Evolutionary conservation across 1,284 basidiomycete genomes (phyloP).

Genomic region (Binderoboletus segoi): DNA sequence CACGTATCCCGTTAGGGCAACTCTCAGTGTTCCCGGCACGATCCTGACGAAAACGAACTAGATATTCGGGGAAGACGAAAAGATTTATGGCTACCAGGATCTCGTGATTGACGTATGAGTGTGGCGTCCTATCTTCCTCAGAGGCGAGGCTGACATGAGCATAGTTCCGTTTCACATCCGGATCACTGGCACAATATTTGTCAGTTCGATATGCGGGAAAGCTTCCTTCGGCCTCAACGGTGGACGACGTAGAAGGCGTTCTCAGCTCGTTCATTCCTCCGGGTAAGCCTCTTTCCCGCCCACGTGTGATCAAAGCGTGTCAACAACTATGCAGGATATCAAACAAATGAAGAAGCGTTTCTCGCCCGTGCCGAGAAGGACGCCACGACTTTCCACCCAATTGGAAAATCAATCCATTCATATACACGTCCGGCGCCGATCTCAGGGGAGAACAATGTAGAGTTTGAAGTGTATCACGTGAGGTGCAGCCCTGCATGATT

Average conservation of each 20-base stretch:
- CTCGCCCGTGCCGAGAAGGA: slow-evolving; percentile 71
- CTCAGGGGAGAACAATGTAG: slow-evolving; percentile 54
- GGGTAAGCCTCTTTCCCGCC: slow-evolving; percentile 43
- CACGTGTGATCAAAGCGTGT: neutral
- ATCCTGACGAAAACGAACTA: slow-evolving; percentile 29
- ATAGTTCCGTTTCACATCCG: slow-evolving; percentile 86
- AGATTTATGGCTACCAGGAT: slow-evolving; percentile 91
- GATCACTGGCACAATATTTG: slow-evolving; percentile 80
- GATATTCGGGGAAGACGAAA: slow-evolving; percentile 97
- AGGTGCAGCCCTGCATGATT: slow-evolving; percentile 32
- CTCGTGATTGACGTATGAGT: slow-evolving; percentile 77
- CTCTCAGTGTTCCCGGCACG: neutral
- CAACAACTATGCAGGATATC: slow-evolving; percentile 52
- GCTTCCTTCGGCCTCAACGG: slow-evolving; percentile 70
- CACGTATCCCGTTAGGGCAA: slow-evolving; percentile 76
- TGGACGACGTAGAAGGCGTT: slow-evolving; percentile 86
- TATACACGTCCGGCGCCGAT: slow-evolving; percentile 62
- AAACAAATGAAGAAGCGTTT: slow-evolving; percentile 68
- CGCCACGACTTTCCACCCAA: slow-evolving; percentile 72
- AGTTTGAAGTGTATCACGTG: slow-evolving; percentile 88
- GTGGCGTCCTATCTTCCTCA: neutral
- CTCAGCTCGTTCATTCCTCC: slow-evolving; percentile 81
- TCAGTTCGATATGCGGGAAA: slow-evolving; percentile 69
- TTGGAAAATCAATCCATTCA: slow-evolving; percentile 74
- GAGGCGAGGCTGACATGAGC: slow-evolving; percentile 8